Base-by-base conservation (phyloP, 352 stramenopile genomes). In the Phytophthora niederhauseri region DNA sequence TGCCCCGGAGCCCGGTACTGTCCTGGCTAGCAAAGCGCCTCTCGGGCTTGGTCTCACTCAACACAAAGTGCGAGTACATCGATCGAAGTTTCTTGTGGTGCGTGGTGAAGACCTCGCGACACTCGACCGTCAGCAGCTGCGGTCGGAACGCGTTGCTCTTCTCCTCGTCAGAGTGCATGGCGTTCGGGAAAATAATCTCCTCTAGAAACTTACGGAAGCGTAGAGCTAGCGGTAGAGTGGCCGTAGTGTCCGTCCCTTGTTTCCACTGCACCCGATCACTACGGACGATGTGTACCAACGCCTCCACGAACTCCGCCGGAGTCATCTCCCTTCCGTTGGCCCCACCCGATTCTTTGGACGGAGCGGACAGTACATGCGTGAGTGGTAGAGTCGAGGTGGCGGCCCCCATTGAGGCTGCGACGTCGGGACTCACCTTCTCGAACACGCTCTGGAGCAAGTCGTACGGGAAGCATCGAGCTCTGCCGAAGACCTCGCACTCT, bases 251-350 rank as follows among this genome's bases (percentile, higher is more conserved):
- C 41, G 28, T 63, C 57, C 36, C 51, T 3, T 15, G 15, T 62
- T 53, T 61, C 64, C 58, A 66, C 36, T 66, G 45, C 19, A 87
- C 52, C 50, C 70, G 73, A 56, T 75, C 76, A 61, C 81, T 90
- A 12, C 59, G 58, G 24, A 74, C 72, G 14, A 93, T 81, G 50
- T 87, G 73, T 14, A 91, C 70, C 12, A 93, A 70, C 12, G 79
- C 79, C 50, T 93, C 82, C 14, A 93, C 76, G 49, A 93, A 93
- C 59, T 93, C 82, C 9, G 72, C 79, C 0, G 81, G 77, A 3
- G 81, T 89, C 83, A 91, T 90, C 53, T 91, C 83, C 19, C 67
- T 69, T 8, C 41, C 52, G 24, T 52, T 45, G 5, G 30, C 22
- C 15, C 12, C 66, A 24, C 52, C 30, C 4, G n/a, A n/a, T 6